Base-by-base conservation (phyloP, 768 basidiomycete species). In the Mycena chlorophos region DNA sequence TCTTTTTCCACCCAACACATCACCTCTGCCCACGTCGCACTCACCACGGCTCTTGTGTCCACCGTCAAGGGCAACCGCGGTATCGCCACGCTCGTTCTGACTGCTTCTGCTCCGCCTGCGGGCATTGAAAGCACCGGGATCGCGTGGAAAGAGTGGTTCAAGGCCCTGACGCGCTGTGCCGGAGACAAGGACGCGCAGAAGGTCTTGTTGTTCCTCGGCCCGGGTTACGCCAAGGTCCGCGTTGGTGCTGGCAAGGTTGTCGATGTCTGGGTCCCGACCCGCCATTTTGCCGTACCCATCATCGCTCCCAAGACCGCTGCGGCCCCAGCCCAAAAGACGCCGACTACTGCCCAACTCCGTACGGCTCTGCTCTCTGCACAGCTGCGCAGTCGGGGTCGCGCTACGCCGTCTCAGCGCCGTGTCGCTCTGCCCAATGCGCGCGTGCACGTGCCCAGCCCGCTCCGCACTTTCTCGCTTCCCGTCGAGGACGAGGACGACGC, bases 181-280 rank as follows among this genome's bases (percentile, higher is more conserved):
- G 26, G 23, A 5, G 20, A 25, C 45, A 25, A 4, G 23, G 27
- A 46, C 23, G 39, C 39, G 12, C 13, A 40, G 19, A 10, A 19
- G 12, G 45, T 46, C 12, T 46, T 46, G 45, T 26, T 46, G 45
- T 46, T 46, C 45, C 27, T 46, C 26, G 45, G 45, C 23, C 45
- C 22, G 8, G 45, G 45, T 5, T 46, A 46, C 45, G 45, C 45
- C 12, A 46, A 46, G 20, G 45, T 46, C 45, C 45, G 45, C 22
- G 13, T 46, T 27, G 45, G 45, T 12, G 23, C 23, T 5, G 45
- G 45, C 22, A 20, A 25, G 8, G 45, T 46, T 14, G 45, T 46
- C 14, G 45, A 46, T 27, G 5, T 46, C 14, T 43, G 10, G 10
- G 22, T 10, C 12, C 40, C 8, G 10, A 43, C 8, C 40, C 10